Base-by-base conservation (phyloP, 2,329 filamentous ascomycete genomes). In the Aspergillus amoenus region DNA sequence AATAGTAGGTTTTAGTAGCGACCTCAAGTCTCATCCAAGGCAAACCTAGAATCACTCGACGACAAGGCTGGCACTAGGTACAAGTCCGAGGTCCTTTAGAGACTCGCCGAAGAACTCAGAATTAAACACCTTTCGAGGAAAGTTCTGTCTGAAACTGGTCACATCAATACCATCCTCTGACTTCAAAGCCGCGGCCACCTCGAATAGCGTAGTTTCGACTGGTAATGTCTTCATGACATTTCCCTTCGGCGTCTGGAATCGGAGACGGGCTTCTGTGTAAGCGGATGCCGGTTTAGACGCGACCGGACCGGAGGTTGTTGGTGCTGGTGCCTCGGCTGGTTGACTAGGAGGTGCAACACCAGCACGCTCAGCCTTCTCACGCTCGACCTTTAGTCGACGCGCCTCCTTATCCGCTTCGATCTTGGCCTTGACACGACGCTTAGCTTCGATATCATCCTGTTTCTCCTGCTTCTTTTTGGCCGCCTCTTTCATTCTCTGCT, bases 381-480 rank as follows among this genome's bases (percentile, higher is more conserved):
- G 81, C 69, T 96, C 94, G 3, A 91, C 88, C 73, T 94, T 96
- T 63, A 88, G 83, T 62, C 90, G 87, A 53, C 94, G 87, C 68
- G 93, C 92, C 66, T 91, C 89, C 80, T 95, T 97, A 78, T 97
- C 93, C 13, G 90, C 93, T 66, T 94, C 93, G 63, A 99, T 96
- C 82, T 93, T 93, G 56, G 91, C 93, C 77, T 92, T 88, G 73
- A 97, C 93, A 37, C 90, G 86, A 75, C 88, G 90, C 81, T 93
- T 94, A 11, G 91, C 93, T 43, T 91, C 91, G 8, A 88, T 74
- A 52, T 97, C 94, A 15, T 89, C 91, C 42, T 84, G 79, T 79
- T 97, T 97, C 79, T 99, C 94, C 68, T 88, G 85, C 54, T 88
- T 87, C 80, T 97, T 97, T 67, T 86, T 85, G 52, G 88, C 88